These are phyloP conservation scores for Hypholoma fasciculare DNA, from an alignment of 768 basidiomycete genomes.

Conservation along the genomic window DNA sequence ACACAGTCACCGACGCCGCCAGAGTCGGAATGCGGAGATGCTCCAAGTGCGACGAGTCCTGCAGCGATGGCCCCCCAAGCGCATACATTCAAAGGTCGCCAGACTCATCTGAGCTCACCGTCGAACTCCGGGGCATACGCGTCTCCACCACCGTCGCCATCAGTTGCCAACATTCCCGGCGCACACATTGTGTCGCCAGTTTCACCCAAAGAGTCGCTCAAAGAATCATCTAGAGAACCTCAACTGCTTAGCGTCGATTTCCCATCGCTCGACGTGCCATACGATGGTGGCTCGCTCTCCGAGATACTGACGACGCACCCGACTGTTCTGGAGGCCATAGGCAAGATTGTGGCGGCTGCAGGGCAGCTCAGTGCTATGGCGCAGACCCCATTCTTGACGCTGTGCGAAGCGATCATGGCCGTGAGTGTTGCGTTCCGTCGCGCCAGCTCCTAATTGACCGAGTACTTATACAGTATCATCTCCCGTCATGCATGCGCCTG, in stretches of 20 bases:
- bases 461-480: conserved; percentile 54
- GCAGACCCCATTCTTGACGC: conserved; percentile 66
- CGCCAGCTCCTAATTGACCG: background rate
- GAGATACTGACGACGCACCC: conserved; percentile 64
- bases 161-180: conserved; percentile 2
- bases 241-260: conserved; percentile 41
- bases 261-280: conserved; percentile 54
- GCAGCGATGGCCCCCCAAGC: background rate
- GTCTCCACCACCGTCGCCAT: conserved; percentile 34
- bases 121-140: conserved; percentile 26
- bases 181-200: conserved; percentile 10
- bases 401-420: conserved; percentile 73
- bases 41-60: background rate
- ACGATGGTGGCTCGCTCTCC: conserved; percentile 41
- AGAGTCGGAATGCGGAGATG: conserved; percentile 2
- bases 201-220: conserved; percentile 28
- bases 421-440: conserved; percentile 36
- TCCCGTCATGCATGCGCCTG: conserved; percentile 73
- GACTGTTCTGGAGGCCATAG: conserved; percentile 56
- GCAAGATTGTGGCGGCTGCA: conserved; percentile 66
- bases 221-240: background rate
- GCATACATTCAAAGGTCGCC: background rate
- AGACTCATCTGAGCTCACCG: background rate
- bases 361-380: conserved; percentile 67
- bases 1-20: background rate